Evolutionary conservation across 129 eudicot genomes (phyloP).

Genomic region (Saposhnikovia divaricata): DNA sequence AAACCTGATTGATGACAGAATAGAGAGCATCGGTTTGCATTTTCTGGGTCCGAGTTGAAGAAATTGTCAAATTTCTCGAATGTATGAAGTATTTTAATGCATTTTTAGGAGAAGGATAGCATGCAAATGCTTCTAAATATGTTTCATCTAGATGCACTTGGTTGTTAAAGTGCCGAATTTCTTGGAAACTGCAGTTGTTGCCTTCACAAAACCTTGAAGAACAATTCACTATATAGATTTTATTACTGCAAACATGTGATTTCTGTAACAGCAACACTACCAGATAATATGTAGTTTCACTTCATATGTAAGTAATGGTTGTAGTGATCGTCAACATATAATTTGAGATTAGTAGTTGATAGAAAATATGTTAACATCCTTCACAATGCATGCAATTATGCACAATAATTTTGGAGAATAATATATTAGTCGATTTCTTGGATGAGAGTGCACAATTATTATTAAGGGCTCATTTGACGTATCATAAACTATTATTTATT

Average conservation of each 20-base stretch:
- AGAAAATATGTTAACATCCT: no score
- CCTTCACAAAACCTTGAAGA: background rate
- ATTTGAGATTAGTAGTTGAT: no score
- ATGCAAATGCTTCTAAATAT: background rate
- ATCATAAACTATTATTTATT: no score
- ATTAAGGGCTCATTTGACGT: no score
- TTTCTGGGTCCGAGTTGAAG: background rate
- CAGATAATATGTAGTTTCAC: no score
- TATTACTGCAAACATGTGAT: background rate
- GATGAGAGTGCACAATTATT: no score
- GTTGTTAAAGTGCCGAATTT: background rate
- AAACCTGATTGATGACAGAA: conserved; percentile 51
- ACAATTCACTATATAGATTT: background rate
- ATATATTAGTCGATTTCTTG: no score
- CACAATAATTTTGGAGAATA: no score
- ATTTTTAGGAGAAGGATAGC: background rate
- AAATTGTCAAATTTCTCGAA: background rate
- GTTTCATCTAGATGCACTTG: background rate
- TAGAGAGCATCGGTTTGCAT: background rate
- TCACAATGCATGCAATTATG: no score
- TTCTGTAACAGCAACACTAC: no score
- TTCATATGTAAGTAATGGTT: no score
- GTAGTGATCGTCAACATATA: no score
- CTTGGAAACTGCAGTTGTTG: background rate
- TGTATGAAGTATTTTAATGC: background rate